Conservation (phyloP, 805 yeast species). For the Saturnispora sekii region DNA sequence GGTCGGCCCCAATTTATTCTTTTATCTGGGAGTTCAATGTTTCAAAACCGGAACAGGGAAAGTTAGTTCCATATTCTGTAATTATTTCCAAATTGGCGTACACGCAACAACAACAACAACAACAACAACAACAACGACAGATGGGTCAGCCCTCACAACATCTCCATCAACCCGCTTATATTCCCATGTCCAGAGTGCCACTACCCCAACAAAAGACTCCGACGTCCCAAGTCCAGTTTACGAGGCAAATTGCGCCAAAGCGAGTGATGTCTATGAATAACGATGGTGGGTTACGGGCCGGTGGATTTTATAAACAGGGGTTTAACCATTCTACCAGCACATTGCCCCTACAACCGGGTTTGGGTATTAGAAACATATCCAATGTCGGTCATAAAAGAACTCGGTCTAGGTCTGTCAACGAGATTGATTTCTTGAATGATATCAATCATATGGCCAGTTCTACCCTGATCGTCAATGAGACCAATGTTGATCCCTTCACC, state of each 20-base stretch:
- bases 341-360: background rate
- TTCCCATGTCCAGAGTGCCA: too few species aligned
- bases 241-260: background rate
- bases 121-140: background rate
- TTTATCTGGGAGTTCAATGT: constrained; percentile 26
- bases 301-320: constrained; percentile 1
- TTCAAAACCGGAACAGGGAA: constrained; percentile 12
- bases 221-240: too few species aligned
- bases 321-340: constrained; percentile 3
- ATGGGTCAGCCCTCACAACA: background rate
- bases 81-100: constrained; percentile 11
- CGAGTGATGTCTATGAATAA: background rate
- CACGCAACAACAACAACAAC: background rate
- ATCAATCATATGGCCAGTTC: constrained; percentile 2
- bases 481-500: constrained; percentile 5
- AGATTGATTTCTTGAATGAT: constrained; percentile 16
- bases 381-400: constrained; percentile 27
- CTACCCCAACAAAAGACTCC: too few species aligned
- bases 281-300: background rate
- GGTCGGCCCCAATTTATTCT: constrained; percentile 19
- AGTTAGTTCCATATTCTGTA: constrained; percentile 19
- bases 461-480: background rate
- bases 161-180: too few species aligned
- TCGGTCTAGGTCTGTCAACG: constrained; percentile 28
- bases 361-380: background rate